Evolutionary conservation across 2,329 filamentous ascomycete genomes (phyloP), one percentile per base, ranked within the genome.

Genomic region (Onygena corvina): DNA sequence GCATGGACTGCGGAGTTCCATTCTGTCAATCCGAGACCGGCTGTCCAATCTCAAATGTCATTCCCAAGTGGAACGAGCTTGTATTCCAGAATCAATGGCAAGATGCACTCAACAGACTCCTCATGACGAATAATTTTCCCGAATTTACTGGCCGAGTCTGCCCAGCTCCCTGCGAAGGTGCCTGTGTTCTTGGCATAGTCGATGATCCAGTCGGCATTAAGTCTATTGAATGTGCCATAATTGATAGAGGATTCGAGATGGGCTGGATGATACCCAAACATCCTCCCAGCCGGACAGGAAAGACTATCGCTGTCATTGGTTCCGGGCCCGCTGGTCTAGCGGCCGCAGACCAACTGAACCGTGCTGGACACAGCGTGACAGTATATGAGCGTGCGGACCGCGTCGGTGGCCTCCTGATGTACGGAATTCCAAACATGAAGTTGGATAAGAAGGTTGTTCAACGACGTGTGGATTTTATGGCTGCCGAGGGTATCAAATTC

Each of bases 351-450:
- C 90, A 95, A 69, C 80, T 96, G 57, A 96, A 96, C 78, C 84
- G 84, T 60, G 86, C 85, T 59, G 90, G 90, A 23, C 90, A 96
- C 71, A 71, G 65, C 3, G 87, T 95, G 49, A 94, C 87, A 9
- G 80, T 96, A 14, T 95, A 92, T 62, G 90, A 96, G 76, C 86
- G 90, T 56, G 80, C 88, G 52, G 90, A 96, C 64, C 86, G 90
- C 56, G 73, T 84, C 51, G 90, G 90, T 70, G 90, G 90, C 67
- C 76, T 96, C 49, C 79, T 96, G 61, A 95, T 95, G 90, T 95
- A 96, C 64, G 90, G 90, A 58, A 96, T 96, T 58, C 90, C 90
- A 57, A 96, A 96, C 75, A 96, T 96, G 90, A 96, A 96, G 75
- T 84, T 96, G 35, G 90, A 96, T 73, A 96, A 96, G 77, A 87